A percentile compares a stretch with the other conserved stretches of the same genome.
Conservation (phyloP, 73 alveolate species). For the Paramecium tetraurelia region DNA sequence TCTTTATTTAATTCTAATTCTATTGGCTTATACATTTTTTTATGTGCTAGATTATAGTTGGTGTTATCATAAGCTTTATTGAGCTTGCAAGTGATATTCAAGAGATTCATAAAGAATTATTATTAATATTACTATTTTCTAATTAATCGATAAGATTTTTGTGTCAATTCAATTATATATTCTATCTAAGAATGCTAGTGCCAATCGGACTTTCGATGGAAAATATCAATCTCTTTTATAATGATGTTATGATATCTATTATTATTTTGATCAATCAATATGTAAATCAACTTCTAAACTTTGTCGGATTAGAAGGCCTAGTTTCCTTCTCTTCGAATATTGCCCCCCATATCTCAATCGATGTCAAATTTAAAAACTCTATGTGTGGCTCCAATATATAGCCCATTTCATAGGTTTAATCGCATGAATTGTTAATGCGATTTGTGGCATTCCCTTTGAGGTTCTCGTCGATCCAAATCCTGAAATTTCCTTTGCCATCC, state of each 20-base stretch:
- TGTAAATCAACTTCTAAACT: background rate
- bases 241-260: background rate
- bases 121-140: background rate
- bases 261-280: background rate
- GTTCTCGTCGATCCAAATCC: slow-evolving; percentile 32
- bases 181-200: background rate
- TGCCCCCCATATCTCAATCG: slow-evolving; percentile 28
- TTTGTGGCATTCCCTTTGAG: background rate
- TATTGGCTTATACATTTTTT: background rate
- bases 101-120: background rate
- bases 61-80: background rate
- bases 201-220: background rate
- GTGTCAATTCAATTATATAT: background rate
- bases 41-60: background rate
- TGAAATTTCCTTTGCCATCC: slow-evolving; percentile 36
- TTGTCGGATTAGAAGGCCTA: background rate
- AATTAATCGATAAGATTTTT: background rate
- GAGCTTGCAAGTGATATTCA: background rate
- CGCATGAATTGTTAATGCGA: slow-evolving; percentile 12
- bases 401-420: slow-evolving; percentile 37
- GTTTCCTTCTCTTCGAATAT: background rate
- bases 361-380: slow-evolving; percentile 12
- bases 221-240: background rate
- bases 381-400: slow-evolving; percentile 21
- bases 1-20: background rate